Conservation (phyloP, 495 filamentous ascomycete genomes). For the Hypoxylon cercidicola region DNA sequence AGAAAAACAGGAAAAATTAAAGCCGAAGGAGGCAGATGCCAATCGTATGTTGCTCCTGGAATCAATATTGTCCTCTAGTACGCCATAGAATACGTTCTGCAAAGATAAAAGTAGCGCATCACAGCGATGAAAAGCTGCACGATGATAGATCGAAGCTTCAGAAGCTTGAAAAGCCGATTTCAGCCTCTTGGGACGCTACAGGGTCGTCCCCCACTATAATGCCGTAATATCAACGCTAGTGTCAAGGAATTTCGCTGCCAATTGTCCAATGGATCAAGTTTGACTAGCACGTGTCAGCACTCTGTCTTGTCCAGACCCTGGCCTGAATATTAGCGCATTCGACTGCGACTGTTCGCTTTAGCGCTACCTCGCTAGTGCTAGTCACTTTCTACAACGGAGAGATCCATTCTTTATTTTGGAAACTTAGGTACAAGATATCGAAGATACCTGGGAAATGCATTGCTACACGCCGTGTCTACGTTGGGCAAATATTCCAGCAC, state of each 20-base stretch:
- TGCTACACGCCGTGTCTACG: no score
- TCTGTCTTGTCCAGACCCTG: constrained; percentile 14
- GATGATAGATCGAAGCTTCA: constrained; percentile 5
- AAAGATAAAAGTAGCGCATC: constrained; percentile 11
- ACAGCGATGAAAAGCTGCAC: constrained; percentile 9
- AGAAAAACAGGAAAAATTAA: neutral
- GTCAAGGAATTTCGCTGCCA: constrained; percentile 8
- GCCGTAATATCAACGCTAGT: constrained; percentile 11
- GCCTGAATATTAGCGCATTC: constrained; percentile 9
- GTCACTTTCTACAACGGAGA: no score
- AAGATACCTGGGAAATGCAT: no score
- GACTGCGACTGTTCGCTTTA: no score
- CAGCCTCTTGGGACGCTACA: constrained; percentile 20
- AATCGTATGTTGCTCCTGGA: constrained; percentile 9
- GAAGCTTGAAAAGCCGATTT: constrained; percentile 19
- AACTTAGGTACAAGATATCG: no score
- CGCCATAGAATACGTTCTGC: constrained; percentile 17
- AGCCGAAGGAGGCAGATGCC: neutral
- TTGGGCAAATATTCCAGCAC: no score
- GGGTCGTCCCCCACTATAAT: constrained; percentile 10
- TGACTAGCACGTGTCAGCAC: constrained; percentile 32
- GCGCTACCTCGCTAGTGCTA: no score
- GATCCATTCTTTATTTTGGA: no score
- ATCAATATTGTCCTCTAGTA: constrained; percentile 10
- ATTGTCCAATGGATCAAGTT: constrained; percentile 38